Conservation (phyloP, 1,284 basidiomycete species). For the Filobasidium uniguttulatum region DNA sequence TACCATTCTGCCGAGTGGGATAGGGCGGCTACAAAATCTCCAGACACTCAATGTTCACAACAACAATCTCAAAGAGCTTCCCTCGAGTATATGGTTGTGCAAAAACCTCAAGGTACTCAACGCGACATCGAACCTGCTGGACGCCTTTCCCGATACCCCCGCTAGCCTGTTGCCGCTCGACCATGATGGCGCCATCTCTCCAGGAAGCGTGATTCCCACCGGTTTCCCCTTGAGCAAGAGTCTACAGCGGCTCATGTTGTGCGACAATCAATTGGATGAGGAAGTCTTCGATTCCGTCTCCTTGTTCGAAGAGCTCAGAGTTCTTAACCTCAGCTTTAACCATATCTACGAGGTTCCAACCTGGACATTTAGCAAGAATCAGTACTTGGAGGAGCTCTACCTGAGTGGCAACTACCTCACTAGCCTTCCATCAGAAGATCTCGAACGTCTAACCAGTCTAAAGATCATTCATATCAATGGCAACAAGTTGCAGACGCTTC, state of each 20-base stretch:
- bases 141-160: slow-evolving; percentile 56
- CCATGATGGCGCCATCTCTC: background rate
- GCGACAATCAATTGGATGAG: slow-evolving; percentile 78
- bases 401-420: slow-evolving; percentile 87
- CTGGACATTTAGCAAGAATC: slow-evolving; percentile 57
- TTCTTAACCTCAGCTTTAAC: slow-evolving; percentile 92
- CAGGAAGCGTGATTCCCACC: background rate
- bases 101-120: slow-evolving; percentile 62
- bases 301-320: slow-evolving; percentile 58
- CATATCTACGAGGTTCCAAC: slow-evolving; percentile 79
- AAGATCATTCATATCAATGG: slow-evolving; percentile 78
- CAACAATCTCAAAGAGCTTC: slow-evolving; percentile 72
- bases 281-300: slow-evolving; percentile 64
- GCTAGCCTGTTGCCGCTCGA: slow-evolving; percentile 17
- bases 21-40: slow-evolving; percentile 67
- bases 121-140: slow-evolving; percentile 75
- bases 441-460: slow-evolving; percentile 54
- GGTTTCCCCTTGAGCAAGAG: slow-evolving; percentile 48
- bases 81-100: slow-evolving; percentile 72
- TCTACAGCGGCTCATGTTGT: slow-evolving; percentile 66
- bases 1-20: slow-evolving; percentile 57
- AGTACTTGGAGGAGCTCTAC: slow-evolving; percentile 68
- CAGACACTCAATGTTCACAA: slow-evolving; percentile 73
- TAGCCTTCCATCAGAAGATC: slow-evolving; percentile 74
- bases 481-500: slow-evolving; percentile 84